A percentile compares a stretch with the other conserved stretches of the same genome.
phyloP scores from a whole-genome alignment of 345 rosid species.

The Gossypium longicalyx region DNA sequence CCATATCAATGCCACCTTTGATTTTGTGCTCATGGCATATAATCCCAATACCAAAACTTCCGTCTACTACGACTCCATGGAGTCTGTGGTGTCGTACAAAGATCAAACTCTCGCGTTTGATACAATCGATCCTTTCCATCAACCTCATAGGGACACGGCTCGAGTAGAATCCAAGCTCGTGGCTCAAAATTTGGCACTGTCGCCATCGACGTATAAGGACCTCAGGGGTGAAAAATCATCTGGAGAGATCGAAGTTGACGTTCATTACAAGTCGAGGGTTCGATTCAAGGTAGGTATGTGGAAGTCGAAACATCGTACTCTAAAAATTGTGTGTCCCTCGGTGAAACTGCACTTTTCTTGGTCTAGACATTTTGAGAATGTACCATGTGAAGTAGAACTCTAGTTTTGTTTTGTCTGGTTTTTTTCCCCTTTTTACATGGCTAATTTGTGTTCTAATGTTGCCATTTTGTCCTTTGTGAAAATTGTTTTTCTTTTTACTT shows the following conservation, averaged over 20 bases:
- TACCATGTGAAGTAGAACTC: slow-evolving; percentile 41
- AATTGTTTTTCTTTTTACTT: neutral
- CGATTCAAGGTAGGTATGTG: slow-evolving; percentile 59
- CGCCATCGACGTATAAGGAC: slow-evolving; percentile 33
- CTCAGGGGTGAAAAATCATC: slow-evolving; percentile 36
- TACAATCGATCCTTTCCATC: slow-evolving; percentile 49
- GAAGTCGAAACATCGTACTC: slow-evolving; percentile 43
- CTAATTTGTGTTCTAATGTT: neutral
- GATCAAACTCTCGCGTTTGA: slow-evolving; percentile 55
- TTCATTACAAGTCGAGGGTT: slow-evolving; percentile 51
- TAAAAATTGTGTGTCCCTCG: slow-evolving; percentile 46
- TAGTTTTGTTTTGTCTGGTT: slow-evolving; percentile 15
- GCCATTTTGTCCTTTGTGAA: neutral
- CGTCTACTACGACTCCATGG: slow-evolving; percentile 53
- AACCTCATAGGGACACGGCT: slow-evolving; percentile 48
- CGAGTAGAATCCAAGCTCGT: slow-evolving; percentile 43
- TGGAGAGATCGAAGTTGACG: slow-evolving; percentile 44
- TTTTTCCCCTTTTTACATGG: neutral
- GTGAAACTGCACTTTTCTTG: slow-evolving; percentile 39
- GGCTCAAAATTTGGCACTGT: slow-evolving; percentile 47
- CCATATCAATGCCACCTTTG: slow-evolving; percentile 65
- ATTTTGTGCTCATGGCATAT: slow-evolving; percentile 43
- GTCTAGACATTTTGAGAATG: slow-evolving; percentile 36
- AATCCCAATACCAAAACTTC: slow-evolving; percentile 60
- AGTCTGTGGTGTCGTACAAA: slow-evolving; percentile 42